A percentile compares a stretch with the other conserved stretches of the same genome.
phyloP scores from a whole-genome alignment of 495 filamentous ascomycete species.

The Pseudoneurospora amorphoporcata region DNA sequence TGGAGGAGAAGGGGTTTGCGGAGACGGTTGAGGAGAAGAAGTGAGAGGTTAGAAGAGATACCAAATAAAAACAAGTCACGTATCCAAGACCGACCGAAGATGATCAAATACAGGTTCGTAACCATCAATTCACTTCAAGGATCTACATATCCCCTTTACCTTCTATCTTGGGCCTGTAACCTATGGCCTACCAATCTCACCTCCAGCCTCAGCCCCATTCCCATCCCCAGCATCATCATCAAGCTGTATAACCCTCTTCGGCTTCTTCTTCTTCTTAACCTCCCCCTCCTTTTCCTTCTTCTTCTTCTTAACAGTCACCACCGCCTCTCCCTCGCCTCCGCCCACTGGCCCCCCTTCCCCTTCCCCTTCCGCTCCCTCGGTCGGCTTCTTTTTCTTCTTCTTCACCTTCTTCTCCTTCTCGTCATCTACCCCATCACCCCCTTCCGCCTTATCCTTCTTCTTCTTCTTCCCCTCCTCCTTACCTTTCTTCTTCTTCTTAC shows the following conservation, averaged over 20 bases:
- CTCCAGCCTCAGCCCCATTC: background rate
- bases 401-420: conserved; percentile 5
- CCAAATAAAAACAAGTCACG: too few relatives aligned
- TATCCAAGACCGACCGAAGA: too few relatives aligned
- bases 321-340: conserved; percentile 4
- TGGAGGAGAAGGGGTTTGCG: background rate
- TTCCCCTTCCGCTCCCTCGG: conserved; percentile 31
- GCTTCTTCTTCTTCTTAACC: conserved; percentile 46
- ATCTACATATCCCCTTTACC: background rate
- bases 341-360: background rate
- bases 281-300: conserved; percentile 29
- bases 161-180: background rate
- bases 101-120: background rate
- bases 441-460: conserved; percentile 13
- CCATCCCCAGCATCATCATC: conserved; percentile 6
- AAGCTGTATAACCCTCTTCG: conserved; percentile 21
- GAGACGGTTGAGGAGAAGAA: background rate
- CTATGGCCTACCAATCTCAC: background rate
- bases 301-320: conserved; percentile 38
- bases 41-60: background rate
- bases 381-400: conserved; percentile 2
- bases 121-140: background rate
- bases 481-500: conserved; percentile 51
- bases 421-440: background rate
- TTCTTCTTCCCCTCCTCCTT: conserved; percentile 46